These are phyloP conservation scores for Suhomyces prunicola DNA, from an alignment of 805 yeast genomes.

Conservation along the genomic window DNA sequence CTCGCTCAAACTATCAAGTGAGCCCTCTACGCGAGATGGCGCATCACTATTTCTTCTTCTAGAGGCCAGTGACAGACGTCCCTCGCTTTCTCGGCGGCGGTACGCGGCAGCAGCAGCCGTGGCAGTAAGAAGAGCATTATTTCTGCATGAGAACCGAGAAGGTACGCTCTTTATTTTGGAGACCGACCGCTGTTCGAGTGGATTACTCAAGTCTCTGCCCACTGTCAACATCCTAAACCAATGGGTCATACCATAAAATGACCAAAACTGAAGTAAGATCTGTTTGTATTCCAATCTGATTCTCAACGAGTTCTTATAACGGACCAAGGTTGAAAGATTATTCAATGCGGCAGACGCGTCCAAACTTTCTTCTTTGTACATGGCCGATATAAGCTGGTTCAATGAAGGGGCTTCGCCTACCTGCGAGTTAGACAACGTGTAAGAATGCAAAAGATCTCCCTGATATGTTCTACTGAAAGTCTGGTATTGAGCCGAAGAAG, in stretches of 20 bases:
- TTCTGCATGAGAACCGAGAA: constrained; percentile 14
- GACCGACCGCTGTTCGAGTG: constrained; percentile 25
- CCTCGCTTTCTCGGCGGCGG: background rate
- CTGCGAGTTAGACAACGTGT: constrained; percentile 28
- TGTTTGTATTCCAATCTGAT: constrained; percentile 39
- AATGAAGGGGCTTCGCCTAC: constrained; percentile 38
- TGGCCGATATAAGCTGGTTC: constrained; percentile 19
- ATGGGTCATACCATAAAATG: constrained; percentile 35
- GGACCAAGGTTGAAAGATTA: constrained; percentile 19
- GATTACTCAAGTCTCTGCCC: constrained; percentile 34
- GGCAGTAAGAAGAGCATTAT: constrained; percentile 23
- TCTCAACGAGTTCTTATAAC: constrained; percentile 34
- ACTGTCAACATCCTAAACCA: constrained; percentile 36
- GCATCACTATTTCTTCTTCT: background rate
- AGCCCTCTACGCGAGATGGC: background rate
- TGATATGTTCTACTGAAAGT: constrained; percentile 17
- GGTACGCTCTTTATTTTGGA: constrained; percentile 27
- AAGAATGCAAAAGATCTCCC: constrained; percentile 23
- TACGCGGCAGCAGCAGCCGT: constrained; percentile 17
- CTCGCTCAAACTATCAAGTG: background rate
- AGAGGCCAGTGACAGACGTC: background rate
- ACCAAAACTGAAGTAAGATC: constrained; percentile 39
- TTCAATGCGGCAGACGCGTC: constrained; percentile 4
- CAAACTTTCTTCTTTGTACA: constrained; percentile 20
- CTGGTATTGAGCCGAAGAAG: constrained; percentile 12